Evolutionary conservation across 106 monocot species (phyloP), one percentile per base, ranked within the genome.

Genomic region (Alisma plantagoaquatica): DNA sequence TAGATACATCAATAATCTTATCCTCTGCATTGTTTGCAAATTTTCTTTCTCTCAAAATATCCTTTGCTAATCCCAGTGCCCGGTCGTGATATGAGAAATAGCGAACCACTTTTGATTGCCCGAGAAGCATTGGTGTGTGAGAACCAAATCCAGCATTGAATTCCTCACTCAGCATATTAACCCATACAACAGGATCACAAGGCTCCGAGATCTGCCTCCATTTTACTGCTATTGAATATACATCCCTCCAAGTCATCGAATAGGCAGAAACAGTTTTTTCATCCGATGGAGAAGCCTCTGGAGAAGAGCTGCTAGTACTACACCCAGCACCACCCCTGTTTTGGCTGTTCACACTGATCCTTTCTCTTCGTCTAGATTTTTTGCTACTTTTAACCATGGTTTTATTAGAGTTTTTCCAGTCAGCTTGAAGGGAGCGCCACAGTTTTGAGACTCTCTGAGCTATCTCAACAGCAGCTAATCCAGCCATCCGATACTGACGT

Each of bases 171-270:
- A 94, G 67, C 41, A 81, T 94, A 60, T 94, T 80, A 41, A 94
- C 57, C 94, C 94, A 94, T 49, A 94, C 94, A 57, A 94, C 88
- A 41, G 80, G 84, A n/a, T 94, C 94, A 75, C 94, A 94, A 51
- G 94, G 94, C 49, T 94, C 94, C 61, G 94, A 94, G 27, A 94
- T 87, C 47, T 88, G 94, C 45, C 94, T 83, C 94, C 94, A 94
- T 66, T 69, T 87, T 28, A 87, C 94, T 63, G 80, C 80, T 71
- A 94, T 49, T 49, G 65, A 53, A 44, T 94, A 94, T 27, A 94
- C 44, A 65, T 80, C 83, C 42, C 77, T 71, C 94, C 94, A 94
- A 21, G 77, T 72, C 17, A 80, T 31, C 65, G 64, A 67, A 14
- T 54, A 31, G 18, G 62, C 52, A 69, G 51, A 74, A 24, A 74